Conservation (phyloP, 805 yeast species). For the Zygosaccharomyces lentus region DNA sequence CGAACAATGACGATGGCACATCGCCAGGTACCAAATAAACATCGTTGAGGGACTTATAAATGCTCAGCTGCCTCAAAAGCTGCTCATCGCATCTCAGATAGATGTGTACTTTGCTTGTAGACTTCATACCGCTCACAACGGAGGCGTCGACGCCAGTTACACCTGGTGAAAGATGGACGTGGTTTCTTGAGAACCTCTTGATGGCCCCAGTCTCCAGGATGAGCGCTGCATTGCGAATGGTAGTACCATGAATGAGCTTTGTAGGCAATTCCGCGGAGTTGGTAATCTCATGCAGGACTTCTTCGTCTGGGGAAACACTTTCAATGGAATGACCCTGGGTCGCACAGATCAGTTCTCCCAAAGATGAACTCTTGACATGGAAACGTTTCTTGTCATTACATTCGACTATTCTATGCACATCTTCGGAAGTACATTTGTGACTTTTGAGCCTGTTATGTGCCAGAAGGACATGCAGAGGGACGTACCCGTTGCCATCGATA, state of each 20-base stretch:
- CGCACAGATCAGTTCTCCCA: constrained; percentile 58
- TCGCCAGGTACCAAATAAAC: constrained; percentile 69
- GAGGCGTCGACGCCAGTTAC: constrained; percentile 40
- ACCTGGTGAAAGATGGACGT: constrained; percentile 78
- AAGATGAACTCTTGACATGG: constrained; percentile 36
- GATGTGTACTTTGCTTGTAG: constrained; percentile 50
- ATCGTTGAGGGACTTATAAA: constrained; percentile 66
- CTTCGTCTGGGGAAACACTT: constrained; percentile 38
- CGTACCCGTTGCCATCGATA: constrained; percentile 67
- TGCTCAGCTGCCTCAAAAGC: constrained; percentile 33
- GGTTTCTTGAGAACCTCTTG: constrained; percentile 68
- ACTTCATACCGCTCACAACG: constrained; percentile 72
- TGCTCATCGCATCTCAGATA: constrained; percentile 55
- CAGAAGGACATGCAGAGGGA: constrained; percentile 50
- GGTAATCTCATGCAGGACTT: constrained; percentile 40
- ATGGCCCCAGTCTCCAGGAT: constrained; percentile 57
- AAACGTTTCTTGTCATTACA: constrained; percentile 71
- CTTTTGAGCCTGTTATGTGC: constrained; percentile 55
- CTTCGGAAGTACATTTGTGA: constrained; percentile 50
- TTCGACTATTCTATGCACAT: constrained; percentile 56
- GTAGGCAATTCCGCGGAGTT: constrained; percentile 43
- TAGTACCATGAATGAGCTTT: constrained; percentile 78
- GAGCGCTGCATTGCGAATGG: constrained; percentile 39
- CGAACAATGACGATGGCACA: constrained; percentile 26
- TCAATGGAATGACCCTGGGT: constrained; percentile 85